Conservation (phyloP, 1,284 basidiomycete genomes). For the Cutaneotrichosporon cyanovorans region DNA sequence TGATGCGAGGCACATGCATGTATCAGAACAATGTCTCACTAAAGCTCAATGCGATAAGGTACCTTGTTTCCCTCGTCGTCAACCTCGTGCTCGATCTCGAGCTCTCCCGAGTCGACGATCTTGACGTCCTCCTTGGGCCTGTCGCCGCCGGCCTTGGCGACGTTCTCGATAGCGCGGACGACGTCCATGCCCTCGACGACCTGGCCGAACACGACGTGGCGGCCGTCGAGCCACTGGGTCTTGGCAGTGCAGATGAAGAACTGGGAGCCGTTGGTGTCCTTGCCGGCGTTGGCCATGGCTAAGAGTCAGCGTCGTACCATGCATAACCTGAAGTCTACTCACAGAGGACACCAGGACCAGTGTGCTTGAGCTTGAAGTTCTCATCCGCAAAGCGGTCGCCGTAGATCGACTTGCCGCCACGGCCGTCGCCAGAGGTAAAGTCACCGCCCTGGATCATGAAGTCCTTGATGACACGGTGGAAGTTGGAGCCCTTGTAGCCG, state of each 20-base stretch:
- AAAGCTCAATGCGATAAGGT: conserved; percentile 86
- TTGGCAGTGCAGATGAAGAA: conserved; percentile 69
- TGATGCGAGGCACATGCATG: conserved; percentile 10
- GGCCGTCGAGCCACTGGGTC: conserved; percentile 56
- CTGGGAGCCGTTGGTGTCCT: conserved; percentile 46
- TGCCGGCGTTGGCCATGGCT: conserved; percentile 80
- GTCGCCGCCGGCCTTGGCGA: conserved; percentile 61
- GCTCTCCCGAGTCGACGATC: conserved; percentile 75
- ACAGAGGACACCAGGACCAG: conserved; percentile 69
- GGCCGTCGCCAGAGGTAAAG: conserved; percentile 59
- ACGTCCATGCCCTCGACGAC: conserved; percentile 86
- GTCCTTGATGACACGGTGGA: conserved; percentile 64
- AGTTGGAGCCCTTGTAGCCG: conserved; percentile 62
- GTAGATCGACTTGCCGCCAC: conserved; percentile 57
- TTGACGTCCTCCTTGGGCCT: conserved; percentile 62
- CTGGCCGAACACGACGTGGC: conserved; percentile 73
- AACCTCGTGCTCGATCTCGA: conserved; percentile 55
- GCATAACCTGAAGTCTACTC: conserved; percentile 7
- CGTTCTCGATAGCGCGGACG: conserved; percentile 60
- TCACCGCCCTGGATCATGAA: conserved; percentile 69
- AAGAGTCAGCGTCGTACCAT: conserved; percentile 18
- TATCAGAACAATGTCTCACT: conserved; percentile 27
- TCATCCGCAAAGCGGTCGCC: conserved; percentile 57
- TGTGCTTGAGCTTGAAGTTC: conserved; percentile 88
- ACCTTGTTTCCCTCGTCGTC: conserved; percentile 74